Percentiles rank a stretch among this genome's conserved stretches.
phyloP scores from a whole-genome alignment of 306 rosid species.

The Astragalus glycyphyllos region DNA sequence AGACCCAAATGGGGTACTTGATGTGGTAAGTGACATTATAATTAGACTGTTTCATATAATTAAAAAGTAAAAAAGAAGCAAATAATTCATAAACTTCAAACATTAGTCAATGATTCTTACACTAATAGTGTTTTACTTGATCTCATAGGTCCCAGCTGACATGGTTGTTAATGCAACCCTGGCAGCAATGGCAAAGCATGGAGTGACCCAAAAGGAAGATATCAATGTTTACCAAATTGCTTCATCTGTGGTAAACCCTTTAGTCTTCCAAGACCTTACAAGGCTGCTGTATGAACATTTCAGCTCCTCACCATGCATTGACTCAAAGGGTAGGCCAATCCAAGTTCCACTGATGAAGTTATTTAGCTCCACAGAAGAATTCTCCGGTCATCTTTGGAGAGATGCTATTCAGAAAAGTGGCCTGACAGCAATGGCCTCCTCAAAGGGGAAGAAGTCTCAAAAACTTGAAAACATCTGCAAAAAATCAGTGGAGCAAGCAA shows the following conservation, averaged over 20 bases:
- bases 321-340: constrained; percentile 78
- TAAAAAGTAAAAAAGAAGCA: constrained; percentile 22
- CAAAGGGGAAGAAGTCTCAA: constrained; percentile 60
- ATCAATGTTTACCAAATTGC: constrained; percentile 88
- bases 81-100: constrained; percentile 2
- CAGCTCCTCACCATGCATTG: constrained; percentile 70
- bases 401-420: constrained; percentile 70
- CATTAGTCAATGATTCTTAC: constrained; percentile 2
- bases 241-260: constrained; percentile 86
- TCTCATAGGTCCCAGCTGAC: constrained; percentile 84
- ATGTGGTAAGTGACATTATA: constrained; percentile 64
- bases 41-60: constrained; percentile 2
- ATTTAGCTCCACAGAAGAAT: constrained; percentile 81
- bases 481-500: constrained; percentile 91
- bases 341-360: constrained; percentile 80
- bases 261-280: constrained; percentile 65
- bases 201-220: constrained; percentile 60
- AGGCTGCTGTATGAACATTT: constrained; percentile 71
- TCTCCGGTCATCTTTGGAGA: constrained; percentile 79
- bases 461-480: constrained; percentile 71
- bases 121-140: constrained; percentile 23
- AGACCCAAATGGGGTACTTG: constrained; percentile 87
- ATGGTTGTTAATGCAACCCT: constrained; percentile 93
- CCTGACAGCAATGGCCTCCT: constrained; percentile 55
- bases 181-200: constrained; percentile 93